These are phyloP conservation scores for Cicer chorassanicum DNA, from an alignment of 306 rosid species.

Conservation along the genomic window DNA sequence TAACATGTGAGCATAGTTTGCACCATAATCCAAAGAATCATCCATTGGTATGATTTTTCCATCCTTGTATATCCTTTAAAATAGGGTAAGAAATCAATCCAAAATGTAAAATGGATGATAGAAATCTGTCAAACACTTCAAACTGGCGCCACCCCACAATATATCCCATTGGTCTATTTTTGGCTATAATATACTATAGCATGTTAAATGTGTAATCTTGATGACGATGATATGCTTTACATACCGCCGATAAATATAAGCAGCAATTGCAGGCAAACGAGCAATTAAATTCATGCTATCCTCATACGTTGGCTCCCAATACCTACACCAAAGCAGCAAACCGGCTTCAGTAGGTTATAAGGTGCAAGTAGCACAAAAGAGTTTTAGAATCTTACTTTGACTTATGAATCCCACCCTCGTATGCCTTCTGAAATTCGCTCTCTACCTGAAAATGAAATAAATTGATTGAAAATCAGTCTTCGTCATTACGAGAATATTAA, in stretches of 20 bases:
- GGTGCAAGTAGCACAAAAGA: conserved; percentile 29
- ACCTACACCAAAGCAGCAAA: conserved; percentile 57
- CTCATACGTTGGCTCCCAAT: conserved; percentile 99
- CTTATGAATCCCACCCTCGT: conserved; percentile 80
- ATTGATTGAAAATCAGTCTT: conserved; percentile 36
- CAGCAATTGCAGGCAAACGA: conserved; percentile 84
- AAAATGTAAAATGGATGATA: conserved; percentile 43
- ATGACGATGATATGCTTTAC: conserved; percentile 45
- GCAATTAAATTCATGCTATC: conserved; percentile 92
- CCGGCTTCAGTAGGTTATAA: conserved; percentile 42
- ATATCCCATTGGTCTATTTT: conserved; percentile 8
- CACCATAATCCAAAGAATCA: conserved; percentile 95
- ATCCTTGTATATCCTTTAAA: conserved; percentile 83
- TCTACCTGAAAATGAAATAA: conserved; percentile 69
- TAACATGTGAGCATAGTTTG: conserved; percentile 86
- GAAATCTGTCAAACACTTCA: conserved; percentile 23
- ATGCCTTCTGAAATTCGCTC: conserved; percentile 93
- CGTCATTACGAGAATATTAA: conserved; percentile 20
- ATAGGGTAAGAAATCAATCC: conserved; percentile 37
- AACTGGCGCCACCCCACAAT: conserved; percentile 31
- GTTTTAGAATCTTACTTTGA: conserved; percentile 59
- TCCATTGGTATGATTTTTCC: conserved; percentile 71
- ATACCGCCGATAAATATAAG: conserved; percentile 89
- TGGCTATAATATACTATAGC: background rate
- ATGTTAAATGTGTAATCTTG: conserved; percentile 24